These are phyloP conservation scores for Annulohypoxylon truncatum DNA, from an alignment of 2,329 filamentous ascomycete genomes.

Conservation along the genomic window DNA sequence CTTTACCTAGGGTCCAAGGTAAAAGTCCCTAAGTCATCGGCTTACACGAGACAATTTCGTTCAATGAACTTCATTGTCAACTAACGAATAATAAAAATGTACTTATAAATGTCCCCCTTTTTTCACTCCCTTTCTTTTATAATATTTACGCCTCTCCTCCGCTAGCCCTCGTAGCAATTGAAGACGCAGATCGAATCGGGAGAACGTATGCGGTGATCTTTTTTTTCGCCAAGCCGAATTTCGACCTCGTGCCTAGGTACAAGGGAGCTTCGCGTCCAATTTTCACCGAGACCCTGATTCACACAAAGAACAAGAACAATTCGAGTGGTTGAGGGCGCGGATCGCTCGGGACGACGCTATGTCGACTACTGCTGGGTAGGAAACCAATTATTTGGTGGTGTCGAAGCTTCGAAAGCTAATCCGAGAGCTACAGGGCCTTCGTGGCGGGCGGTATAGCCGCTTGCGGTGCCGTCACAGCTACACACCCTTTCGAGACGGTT, in stretches of 20 bases:
- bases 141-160: not conserved
- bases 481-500: constrained; percentile 97
- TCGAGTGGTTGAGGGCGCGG: constrained; percentile 24
- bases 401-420: constrained; percentile 23
- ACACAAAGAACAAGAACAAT: constrained; percentile 5
- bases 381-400: not conserved
- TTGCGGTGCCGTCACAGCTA: constrained; percentile 96
- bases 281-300: not conserved
- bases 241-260: not conserved
- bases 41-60: constrained; percentile 14
- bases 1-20: not conserved
- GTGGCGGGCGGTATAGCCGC: constrained; percentile 96
- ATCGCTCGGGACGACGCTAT: constrained; percentile 41
- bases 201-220: constrained; percentile 13
- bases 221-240: constrained; percentile 8
- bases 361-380: constrained; percentile 50
- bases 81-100: constrained; percentile 23
- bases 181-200: not conserved
- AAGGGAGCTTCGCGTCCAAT: not conserved
- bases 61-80: constrained; percentile 34
- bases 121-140: not conserved
- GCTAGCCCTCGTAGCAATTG: not conserved
- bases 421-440: constrained; percentile 73
- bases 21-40: not conserved
- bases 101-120: constrained; percentile 16